Evolutionary conservation across 768 basidiomycete species (phyloP).

Genomic region (Coprinellus micaceus): DNA sequence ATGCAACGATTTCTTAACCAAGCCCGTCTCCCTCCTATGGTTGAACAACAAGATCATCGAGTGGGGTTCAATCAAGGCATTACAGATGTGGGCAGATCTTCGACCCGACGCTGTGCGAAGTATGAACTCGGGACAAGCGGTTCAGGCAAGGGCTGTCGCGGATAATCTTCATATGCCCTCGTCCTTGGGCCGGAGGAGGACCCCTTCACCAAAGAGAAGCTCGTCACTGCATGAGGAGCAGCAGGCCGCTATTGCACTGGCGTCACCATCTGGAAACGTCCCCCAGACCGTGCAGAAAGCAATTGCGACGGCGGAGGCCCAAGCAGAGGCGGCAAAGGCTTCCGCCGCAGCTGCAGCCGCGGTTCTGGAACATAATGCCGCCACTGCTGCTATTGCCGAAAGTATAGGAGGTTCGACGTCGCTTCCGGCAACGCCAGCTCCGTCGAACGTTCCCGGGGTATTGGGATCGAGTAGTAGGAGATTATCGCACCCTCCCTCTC

Average conservation of each 20-base stretch:
- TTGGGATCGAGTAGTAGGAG: too few species aligned
- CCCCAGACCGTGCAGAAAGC: constrained; percentile 4
- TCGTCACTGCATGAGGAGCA: constrained; percentile 20
- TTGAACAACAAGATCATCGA: constrained; percentile 97
- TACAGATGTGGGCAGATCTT: constrained; percentile 89
- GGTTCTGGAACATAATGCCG: too few species aligned
- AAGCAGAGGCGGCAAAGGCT: not conserved
- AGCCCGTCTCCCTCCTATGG: constrained; percentile 94
- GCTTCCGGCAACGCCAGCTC: too few species aligned
- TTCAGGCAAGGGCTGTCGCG: constrained; percentile 41
- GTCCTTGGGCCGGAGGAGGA: constrained; percentile 17
- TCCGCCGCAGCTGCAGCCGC: not conserved
- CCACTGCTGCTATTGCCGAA: too few species aligned
- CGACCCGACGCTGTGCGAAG: constrained; percentile 50
- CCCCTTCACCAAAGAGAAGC: constrained; percentile 21
- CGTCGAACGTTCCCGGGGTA: too few species aligned
- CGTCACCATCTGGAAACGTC: constrained; percentile 13
- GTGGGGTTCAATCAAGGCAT: constrained; percentile 96
- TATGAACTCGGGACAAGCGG: constrained; percentile 37
- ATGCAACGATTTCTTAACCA: constrained; percentile 98
- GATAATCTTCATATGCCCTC: constrained; percentile 44
- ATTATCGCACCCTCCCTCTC: not conserved
- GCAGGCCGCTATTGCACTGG: constrained; percentile 21
- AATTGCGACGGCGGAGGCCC: not conserved
- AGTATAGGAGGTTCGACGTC: too few species aligned